These are phyloP conservation scores for Boletus vinaceobasis DNA, from an alignment of 768 basidiomycete genomes.

Conservation along the genomic window DNA sequence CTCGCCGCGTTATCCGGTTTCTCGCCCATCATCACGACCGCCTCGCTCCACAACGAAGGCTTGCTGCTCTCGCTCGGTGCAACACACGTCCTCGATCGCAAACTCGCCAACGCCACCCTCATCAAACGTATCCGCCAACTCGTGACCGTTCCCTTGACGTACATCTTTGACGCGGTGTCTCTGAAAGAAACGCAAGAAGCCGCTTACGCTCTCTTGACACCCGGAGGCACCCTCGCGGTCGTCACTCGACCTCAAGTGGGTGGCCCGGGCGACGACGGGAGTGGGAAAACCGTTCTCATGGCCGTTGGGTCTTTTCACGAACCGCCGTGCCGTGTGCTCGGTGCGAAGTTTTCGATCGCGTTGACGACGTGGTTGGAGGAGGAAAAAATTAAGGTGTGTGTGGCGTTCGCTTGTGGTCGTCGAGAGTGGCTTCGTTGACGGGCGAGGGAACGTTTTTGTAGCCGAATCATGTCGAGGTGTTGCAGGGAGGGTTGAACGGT, in stretches of 20 bases:
- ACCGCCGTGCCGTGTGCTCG: slow-evolving; percentile 1
- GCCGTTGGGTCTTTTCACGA: slow-evolving; percentile 5
- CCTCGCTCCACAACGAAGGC: slow-evolving; percentile 31
- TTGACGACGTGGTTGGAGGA: slow-evolving; percentile 13
- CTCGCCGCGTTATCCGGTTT: slow-evolving; percentile 32
- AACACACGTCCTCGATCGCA: slow-evolving; percentile 33
- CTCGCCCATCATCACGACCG: slow-evolving; percentile 37
- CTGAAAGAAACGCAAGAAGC: slow-evolving; percentile 30
- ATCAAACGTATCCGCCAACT: slow-evolving; percentile 1
- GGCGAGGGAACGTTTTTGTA: not conserved
- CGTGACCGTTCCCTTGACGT: not conserved
- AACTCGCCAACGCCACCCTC: slow-evolving; percentile 15
- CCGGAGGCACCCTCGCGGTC: slow-evolving; percentile 28
- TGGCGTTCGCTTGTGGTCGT: not conserved
- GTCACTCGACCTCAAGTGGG: not conserved
- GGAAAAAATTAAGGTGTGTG: slow-evolving; percentile 17
- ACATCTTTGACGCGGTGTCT: slow-evolving; percentile 31
- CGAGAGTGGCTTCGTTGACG: not conserved
- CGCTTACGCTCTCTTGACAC: slow-evolving; percentile 27
- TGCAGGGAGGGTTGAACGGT: slow-evolving; percentile 37
- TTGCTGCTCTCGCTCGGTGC: slow-evolving; percentile 35
- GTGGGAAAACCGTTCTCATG: not conserved
- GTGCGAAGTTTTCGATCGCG: slow-evolving; percentile 5
- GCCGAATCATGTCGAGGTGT: slow-evolving; percentile 38
- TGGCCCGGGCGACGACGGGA: not conserved